These are phyloP conservation scores for Sphagnum contortum DNA, from an alignment of 225 moss, liverwort and hornwort genomes.

Conservation along the genomic window DNA sequence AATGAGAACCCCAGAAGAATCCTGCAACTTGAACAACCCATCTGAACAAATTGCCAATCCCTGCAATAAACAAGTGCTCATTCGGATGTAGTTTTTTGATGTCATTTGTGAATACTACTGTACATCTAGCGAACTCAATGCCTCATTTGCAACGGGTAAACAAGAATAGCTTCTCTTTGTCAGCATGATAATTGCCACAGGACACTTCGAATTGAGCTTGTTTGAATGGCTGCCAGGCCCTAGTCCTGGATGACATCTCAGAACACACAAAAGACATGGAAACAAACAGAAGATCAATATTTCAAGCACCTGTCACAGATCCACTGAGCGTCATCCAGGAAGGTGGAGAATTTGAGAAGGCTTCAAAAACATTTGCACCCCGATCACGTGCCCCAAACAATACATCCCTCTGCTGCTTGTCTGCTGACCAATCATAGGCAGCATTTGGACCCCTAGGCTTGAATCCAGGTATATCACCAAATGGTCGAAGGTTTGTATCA, in stretches of 20 bases:
- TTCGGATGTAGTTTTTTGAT: too few species aligned
- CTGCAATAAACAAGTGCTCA: not conserved
- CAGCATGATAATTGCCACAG: too few species aligned
- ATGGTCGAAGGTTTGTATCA: constrained; percentile 77
- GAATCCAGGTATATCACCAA: constrained; percentile 83
- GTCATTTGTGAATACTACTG: too few species aligned
- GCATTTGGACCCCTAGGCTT: constrained; percentile 29
- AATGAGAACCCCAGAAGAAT: too few species aligned
- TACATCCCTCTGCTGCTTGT: constrained; percentile 72
- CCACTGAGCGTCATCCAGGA: constrained; percentile 93
- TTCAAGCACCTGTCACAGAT: constrained; percentile 70
- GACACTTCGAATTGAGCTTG: too few species aligned
- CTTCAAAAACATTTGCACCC: constrained; percentile 75
- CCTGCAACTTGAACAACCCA: constrained; percentile 22
- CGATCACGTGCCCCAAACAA: constrained; percentile 68
- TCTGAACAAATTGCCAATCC: not conserved
- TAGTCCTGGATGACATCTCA: too few species aligned
- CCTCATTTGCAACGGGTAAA: too few species aligned
- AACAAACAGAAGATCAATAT: too few species aligned
- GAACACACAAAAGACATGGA: too few species aligned
- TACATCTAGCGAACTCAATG: too few species aligned
- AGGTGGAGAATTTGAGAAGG: constrained; percentile 92
- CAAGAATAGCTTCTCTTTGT: too few species aligned
- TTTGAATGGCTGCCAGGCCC: too few species aligned
- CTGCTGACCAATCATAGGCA: constrained; percentile 81